Evolutionary conservation across 768 basidiomycete species (phyloP).

Genomic region (Xerocomellus dryophilus): DNA sequence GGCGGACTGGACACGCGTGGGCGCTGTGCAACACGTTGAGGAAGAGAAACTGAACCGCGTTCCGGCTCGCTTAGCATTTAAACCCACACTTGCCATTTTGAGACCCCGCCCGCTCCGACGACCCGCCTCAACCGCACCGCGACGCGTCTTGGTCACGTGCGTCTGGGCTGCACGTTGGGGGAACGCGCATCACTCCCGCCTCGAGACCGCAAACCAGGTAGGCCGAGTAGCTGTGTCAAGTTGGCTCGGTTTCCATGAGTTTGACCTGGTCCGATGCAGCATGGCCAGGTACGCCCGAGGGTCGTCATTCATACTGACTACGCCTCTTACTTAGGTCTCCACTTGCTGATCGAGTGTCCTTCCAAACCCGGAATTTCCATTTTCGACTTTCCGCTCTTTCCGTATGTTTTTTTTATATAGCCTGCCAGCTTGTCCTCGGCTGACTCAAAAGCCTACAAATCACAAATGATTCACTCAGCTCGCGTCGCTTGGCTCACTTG

Average conservation of each 20-base stretch:
- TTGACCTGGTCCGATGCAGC: too few relatives aligned
- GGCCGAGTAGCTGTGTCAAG: not conserved
- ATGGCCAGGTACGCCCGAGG: conserved; percentile 10
- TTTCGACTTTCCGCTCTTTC: not conserved
- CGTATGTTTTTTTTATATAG: conserved; percentile 1
- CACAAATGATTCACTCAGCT: not conserved
- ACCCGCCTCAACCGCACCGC: conserved; percentile 15
- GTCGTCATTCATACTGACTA: not conserved
- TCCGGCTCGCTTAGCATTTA: conserved; percentile 32
- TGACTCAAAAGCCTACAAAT: not conserved
- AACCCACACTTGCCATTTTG: conserved; percentile 28
- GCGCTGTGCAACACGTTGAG: conserved; percentile 34
- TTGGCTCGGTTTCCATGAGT: conserved; percentile 7
- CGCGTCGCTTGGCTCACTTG: conserved; percentile 3
- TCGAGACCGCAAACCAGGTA: not conserved
- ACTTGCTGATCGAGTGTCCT: conserved; percentile 17
- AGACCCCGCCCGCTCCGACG: conserved; percentile 36
- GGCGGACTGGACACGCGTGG: conserved; percentile 15
- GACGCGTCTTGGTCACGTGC: conserved; percentile 32
- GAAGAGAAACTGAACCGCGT: conserved; percentile 23
- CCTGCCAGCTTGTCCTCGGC: not conserved
- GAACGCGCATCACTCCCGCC: not conserved
- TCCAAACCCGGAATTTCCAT: conserved; percentile 13
- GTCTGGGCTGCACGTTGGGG: not conserved
- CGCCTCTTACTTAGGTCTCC: not conserved